Conservation (phyloP, 768 basidiomycete species). For the Trametes gibbosa region DNA sequence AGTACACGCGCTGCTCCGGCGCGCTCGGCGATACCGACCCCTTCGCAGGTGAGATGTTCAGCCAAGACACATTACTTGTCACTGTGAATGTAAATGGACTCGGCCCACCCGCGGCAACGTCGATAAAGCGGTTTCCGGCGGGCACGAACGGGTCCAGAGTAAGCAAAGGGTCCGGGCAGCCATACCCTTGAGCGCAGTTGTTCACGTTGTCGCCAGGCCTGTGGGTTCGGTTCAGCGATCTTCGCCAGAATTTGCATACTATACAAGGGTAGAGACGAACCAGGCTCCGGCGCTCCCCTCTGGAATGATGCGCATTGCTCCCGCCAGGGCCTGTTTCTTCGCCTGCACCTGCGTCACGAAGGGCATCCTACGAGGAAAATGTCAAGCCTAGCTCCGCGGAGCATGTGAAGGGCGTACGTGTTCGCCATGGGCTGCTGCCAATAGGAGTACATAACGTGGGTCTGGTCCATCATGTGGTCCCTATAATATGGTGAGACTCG, state of each 20-base stretch:
- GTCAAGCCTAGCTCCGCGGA: neutral
- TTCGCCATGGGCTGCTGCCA: conserved; percentile 74
- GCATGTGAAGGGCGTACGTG: conserved; percentile 35
- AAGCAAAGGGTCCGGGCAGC: conserved; percentile 48
- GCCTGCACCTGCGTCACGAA: conserved; percentile 48
- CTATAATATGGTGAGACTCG: conserved; percentile 5
- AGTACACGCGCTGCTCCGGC: conserved; percentile 53
- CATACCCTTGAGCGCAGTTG: conserved; percentile 51
- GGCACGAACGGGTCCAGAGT: conserved; percentile 57
- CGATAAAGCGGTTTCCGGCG: conserved; percentile 52
- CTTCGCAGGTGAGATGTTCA: conserved; percentile 42
- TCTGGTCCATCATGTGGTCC: conserved; percentile 65
- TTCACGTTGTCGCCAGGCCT: conserved; percentile 68
- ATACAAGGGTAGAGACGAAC: conserved; percentile 29
- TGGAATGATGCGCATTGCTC: conserved; percentile 61
- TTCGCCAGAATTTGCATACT: neutral
- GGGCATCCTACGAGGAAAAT: conserved; percentile 44
- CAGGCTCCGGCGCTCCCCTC: conserved; percentile 63
- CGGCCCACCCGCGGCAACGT: conserved; percentile 61
- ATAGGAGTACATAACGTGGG: conserved; percentile 64
- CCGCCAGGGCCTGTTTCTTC: conserved; percentile 55
- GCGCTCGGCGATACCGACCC: conserved; percentile 48
- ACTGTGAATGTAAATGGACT: conserved; percentile 54
- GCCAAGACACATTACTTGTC: conserved; percentile 50
- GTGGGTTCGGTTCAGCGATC: neutral